Conservation (phyloP, 345 rosid species). For the Hypericum androsaemum region DNA sequence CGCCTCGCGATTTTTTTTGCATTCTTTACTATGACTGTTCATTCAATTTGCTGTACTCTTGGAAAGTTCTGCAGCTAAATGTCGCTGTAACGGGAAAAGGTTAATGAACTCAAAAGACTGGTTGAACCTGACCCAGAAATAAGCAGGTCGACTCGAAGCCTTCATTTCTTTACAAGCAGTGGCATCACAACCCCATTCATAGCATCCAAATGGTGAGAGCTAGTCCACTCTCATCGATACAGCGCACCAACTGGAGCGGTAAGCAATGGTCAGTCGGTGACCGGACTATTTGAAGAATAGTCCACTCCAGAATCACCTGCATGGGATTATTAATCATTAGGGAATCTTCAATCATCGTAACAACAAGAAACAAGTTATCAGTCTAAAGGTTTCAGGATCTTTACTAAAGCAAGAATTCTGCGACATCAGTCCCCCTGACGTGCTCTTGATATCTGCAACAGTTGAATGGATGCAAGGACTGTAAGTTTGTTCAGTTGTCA, state of each 20-base stretch:
- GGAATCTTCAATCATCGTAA: conserved; percentile 1
- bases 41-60: no score
- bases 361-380: not conserved
- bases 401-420: conserved; percentile 44
- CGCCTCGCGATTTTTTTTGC: no score
- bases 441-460: conserved; percentile 30
- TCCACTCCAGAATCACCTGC: conserved; percentile 62
- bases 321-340: conserved; percentile 6
- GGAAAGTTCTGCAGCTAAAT: no score
- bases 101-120: not conserved
- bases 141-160: conserved; percentile 25
- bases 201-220: conserved; percentile 10
- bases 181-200: not conserved
- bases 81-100: no score
- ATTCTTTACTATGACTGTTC: no score
- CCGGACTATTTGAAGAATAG: conserved; percentile 28
- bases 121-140: conserved; percentile 29
- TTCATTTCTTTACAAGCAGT: conserved; percentile 5
- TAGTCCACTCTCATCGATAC: conserved; percentile 9
- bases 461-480: conserved; percentile 8
- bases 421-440: conserved; percentile 31
- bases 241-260: conserved; percentile 18
- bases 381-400: not conserved
- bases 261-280: conserved; percentile 16
- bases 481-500: not conserved